phyloP scores from a whole-genome alignment of 2,329 filamentous ascomycete species.

The Colletotrichum abscissum region DNA sequence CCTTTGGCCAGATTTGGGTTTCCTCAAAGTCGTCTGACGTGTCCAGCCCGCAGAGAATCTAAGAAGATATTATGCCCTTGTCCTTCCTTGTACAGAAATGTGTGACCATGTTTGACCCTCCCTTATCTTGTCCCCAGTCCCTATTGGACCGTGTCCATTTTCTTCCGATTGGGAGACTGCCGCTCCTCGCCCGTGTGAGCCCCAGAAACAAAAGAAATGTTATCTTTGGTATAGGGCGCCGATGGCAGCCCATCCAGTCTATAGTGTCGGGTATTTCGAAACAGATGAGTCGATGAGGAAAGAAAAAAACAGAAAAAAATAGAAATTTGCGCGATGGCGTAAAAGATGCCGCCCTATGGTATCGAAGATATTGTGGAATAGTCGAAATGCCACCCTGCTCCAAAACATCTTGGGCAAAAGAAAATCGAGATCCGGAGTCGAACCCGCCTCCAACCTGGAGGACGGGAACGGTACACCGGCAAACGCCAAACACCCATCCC shows the following conservation, averaged over 20 bases:
- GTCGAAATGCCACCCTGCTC: conserved; percentile 29
- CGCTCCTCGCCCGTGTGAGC: conserved; percentile 32
- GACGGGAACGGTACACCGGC: conserved; percentile 20
- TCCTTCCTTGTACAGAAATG: conserved; percentile 26
- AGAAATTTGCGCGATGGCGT: conserved; percentile 31
- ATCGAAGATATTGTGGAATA: conserved; percentile 37
- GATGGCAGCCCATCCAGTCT: conserved; percentile 32
- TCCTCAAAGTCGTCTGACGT: conserved; percentile 33
- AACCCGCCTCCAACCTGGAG: conserved; percentile 15
- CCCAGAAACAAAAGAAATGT: conserved; percentile 34
- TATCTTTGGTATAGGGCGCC: conserved; percentile 27
- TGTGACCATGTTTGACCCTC: conserved; percentile 6
- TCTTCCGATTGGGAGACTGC: conserved; percentile 32
- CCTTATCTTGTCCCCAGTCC: conserved; percentile 25
- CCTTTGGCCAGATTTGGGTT: conserved; percentile 22
- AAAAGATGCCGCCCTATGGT: conserved; percentile 31
- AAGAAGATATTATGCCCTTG: conserved; percentile 26
- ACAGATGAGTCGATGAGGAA: conserved; percentile 28
- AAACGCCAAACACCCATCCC: conserved; percentile 35
- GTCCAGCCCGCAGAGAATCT: conserved; percentile 35
- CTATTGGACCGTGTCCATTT: conserved; percentile 18
- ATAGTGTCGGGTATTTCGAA: conserved; percentile 37
- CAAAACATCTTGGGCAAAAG: conserved; percentile 34
- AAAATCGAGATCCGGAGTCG: conserved; percentile 34
- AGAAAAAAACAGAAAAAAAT: conserved; percentile 21